Base-by-base conservation (phyloP, 2,329 filamentous ascomycete genomes). In the Septoria linicola region DNA sequence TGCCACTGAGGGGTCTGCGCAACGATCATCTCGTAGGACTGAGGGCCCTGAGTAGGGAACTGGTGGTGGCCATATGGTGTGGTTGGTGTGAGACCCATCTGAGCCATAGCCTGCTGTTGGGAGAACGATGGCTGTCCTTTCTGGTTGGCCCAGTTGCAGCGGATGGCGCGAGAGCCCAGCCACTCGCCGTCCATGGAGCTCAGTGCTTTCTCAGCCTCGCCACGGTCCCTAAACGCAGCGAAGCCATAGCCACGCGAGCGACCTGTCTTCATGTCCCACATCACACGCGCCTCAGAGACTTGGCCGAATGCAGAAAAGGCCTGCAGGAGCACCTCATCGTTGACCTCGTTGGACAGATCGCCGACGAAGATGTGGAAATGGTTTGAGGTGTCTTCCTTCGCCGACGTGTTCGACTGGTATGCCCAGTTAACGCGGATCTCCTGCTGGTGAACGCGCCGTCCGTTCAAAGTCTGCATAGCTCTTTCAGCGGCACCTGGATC, bases 241-340 rank as follows among this genome's bases (percentile, higher is more conserved):
- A 99, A 99, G 10, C 93, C 93, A 68, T 99, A 99, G 54, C 93
- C 93, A 69, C 93, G 88, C 61, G 93, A 97, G 59, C 93, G 86
- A 61, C 93, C 93, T 30, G 93, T 99, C 81, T 99, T 99, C 93
- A 99, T 99, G 72, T 99, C 93, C 93, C 93, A 99, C 93, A 99
- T 99, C 59, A 99, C 93, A 65, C 93, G 90, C 54, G 93, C 93
- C 73, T 99, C 93, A 2, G 93, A 99, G 41, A 99, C 91, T 10
- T 85, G 89, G 34, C 93, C 93, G 70, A 97, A 99, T 37, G 89
- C 89, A 41, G 89, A 95, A 73, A 99, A 99, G 10, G 93, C 93
- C 72, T 96, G 91, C 13, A 87, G 78, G 17, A 99, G 80, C 45
- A 96, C 83, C 67, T 99, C 93, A 64, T 99, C 93, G 65, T 99